Evolutionary conservation across 2,329 filamentous ascomycete species (phyloP).

Genomic region (Talaromyces sp.): DNA sequence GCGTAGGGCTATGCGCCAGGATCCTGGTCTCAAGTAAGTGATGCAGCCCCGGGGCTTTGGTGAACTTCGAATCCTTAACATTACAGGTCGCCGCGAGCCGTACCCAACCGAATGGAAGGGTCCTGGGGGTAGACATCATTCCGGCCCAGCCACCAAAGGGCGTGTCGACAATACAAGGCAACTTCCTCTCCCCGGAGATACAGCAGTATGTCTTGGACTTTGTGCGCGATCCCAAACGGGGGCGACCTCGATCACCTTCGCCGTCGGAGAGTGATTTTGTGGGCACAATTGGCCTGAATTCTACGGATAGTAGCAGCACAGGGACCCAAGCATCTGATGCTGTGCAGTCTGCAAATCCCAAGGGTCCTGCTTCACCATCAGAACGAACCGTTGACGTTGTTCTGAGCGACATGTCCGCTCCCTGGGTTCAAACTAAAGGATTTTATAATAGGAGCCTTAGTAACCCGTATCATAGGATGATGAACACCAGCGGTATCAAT

Average conservation of each 20-base stretch:
- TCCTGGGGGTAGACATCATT: conserved; percentile 90
- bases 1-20: conserved; percentile 47
- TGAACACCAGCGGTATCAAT: conserved; percentile 88
- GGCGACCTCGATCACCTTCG: conserved; percentile 36
- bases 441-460: conserved; percentile 84
- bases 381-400: conserved; percentile 78
- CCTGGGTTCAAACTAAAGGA: conserved; percentile 76
- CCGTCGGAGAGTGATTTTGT: not conserved
- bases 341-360: not conserved
- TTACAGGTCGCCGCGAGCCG: conserved; percentile 70
- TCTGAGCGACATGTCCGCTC: conserved; percentile 97
- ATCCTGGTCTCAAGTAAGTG: conserved; percentile 52
- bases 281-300: not conserved
- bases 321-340: conserved; percentile 20
- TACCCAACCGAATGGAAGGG: conserved; percentile 68
- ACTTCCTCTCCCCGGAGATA: conserved; percentile 74
- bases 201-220: conserved; percentile 71
- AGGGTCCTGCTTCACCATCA: conserved; percentile 7
- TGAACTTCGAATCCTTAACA: conserved; percentile 2
- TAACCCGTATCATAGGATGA: conserved; percentile 96
- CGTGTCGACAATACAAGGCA: conserved; percentile 90
- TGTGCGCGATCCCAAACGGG: conserved; percentile 58
- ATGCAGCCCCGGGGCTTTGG: not conserved
- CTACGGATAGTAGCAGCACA: conserved; percentile 7
- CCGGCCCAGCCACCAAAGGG: conserved; percentile 85